These are phyloP conservation scores for Aspergillus tanneri DNA, from an alignment of 2,329 filamentous ascomycete species.

Conservation along the genomic window DNA sequence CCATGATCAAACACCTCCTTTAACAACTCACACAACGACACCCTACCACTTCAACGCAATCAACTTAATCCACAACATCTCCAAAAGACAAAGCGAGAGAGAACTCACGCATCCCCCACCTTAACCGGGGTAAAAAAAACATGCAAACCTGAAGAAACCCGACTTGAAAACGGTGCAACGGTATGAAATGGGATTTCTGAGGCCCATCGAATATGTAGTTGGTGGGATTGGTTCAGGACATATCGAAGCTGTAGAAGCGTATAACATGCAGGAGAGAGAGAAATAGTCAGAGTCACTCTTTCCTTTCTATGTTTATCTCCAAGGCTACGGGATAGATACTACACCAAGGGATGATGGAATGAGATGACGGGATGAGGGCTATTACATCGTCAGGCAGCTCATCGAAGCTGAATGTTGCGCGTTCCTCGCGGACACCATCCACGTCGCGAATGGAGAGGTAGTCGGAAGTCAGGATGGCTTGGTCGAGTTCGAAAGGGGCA, in stretches of 20 bases:
- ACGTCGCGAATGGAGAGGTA: slow-evolving; percentile 60
- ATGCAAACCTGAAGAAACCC: slow-evolving; percentile 77
- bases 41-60: slow-evolving; percentile 33
- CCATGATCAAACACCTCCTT: slow-evolving; percentile 55
- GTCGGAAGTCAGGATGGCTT: slow-evolving; percentile 58
- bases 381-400: slow-evolving; percentile 72
- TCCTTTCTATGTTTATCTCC: too few species aligned
- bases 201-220: slow-evolving; percentile 80
- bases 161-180: slow-evolving; percentile 69
- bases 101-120: not conserved
- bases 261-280: too few species aligned
- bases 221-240: slow-evolving; percentile 63
- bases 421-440: slow-evolving; percentile 72
- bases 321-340: too few species aligned
- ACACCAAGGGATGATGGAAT: too few species aligned
- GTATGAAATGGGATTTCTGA: slow-evolving; percentile 57
- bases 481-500: slow-evolving; percentile 62
- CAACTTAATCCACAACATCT: not conserved
- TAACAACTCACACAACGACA: slow-evolving; percentile 59
- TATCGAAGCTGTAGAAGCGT: slow-evolving; percentile 52
- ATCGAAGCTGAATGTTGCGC: slow-evolving; percentile 68
- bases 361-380: too few species aligned
- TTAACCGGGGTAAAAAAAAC: slow-evolving; percentile 65
- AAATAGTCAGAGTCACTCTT: too few species aligned
- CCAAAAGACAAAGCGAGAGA: slow-evolving; percentile 31